A percentile compares a stretch with the other conserved stretches of the same genome.
Conservation (phyloP, 768 basidiomycete species). For the Inosperma sp. region DNA sequence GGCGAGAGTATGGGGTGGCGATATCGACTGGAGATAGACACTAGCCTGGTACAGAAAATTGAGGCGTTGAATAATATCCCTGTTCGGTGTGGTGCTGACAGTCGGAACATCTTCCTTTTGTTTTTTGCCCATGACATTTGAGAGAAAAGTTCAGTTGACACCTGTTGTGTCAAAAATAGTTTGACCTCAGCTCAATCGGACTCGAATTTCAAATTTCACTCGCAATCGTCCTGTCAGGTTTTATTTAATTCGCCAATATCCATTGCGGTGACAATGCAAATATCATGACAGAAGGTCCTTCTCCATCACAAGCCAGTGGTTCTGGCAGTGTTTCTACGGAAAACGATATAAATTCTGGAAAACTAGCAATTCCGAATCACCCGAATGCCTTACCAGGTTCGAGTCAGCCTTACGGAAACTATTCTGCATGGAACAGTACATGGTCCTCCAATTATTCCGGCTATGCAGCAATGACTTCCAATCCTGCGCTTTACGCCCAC, state of each 20-base stretch:
- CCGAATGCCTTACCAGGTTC: too few relatives aligned
- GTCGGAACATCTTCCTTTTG: conserved; percentile 54
- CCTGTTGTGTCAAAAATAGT: too few relatives aligned
- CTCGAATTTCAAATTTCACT: too few relatives aligned
- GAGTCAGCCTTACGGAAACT: neutral
- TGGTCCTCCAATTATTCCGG: conserved; percentile 6
- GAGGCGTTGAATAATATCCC: conserved; percentile 76
- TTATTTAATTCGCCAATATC: neutral
- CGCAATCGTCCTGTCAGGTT: too few relatives aligned
- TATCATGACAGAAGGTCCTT: conserved; percentile 38
- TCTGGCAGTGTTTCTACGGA: conserved; percentile 18
- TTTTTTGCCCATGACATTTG: conserved; percentile 84
- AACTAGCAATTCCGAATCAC: neutral
- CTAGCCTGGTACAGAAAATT: conserved; percentile 86
- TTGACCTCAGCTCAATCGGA: too few relatives aligned
- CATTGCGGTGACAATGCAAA: neutral
- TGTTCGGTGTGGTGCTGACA: conserved; percentile 53
- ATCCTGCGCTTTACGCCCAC: neutral
- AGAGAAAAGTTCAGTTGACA: too few relatives aligned
- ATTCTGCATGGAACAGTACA: neutral
- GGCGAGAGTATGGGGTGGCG: too few relatives aligned
- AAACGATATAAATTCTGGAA: neutral
- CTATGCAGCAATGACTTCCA: neutral
- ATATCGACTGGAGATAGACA: conserved; percentile 46
- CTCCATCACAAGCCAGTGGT: conserved; percentile 38